Evolutionary conservation across 73 alveolate species (phyloP).

Genomic region (Paramecium biaurelia): DNA sequence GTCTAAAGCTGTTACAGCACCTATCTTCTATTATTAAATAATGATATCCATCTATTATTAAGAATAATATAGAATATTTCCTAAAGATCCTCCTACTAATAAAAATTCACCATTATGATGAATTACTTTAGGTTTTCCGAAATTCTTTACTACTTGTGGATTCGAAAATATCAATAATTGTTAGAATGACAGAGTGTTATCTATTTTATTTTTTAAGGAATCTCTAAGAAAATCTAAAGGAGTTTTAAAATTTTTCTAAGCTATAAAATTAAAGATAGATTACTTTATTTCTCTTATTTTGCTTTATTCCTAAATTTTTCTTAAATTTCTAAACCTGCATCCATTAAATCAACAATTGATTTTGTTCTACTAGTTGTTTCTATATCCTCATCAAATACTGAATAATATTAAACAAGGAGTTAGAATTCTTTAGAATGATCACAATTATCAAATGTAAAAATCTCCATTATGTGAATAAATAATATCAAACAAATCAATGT

Average conservation of each 20-base stretch:
- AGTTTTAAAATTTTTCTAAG: background rate
- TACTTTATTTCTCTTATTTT: slow-evolving; percentile 13
- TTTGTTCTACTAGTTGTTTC: background rate
- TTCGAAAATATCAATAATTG: background rate
- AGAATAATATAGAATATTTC: slow-evolving; percentile 17
- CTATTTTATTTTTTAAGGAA: background rate
- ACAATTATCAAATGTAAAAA: slow-evolving; percentile 18
- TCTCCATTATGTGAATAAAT: background rate
- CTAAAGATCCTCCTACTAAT: slow-evolving; percentile 37
- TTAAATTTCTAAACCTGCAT: background rate
- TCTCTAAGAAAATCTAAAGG: slow-evolving; percentile 27
- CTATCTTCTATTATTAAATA: background rate
- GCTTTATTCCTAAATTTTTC: background rate
- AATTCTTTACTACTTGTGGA: background rate
- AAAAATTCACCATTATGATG: background rate
- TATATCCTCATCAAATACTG: background rate
- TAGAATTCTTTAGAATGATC: slow-evolving; percentile 24
- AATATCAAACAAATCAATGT: background rate
- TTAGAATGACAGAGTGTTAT: background rate
- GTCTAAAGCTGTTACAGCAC: slow-evolving; percentile 24
- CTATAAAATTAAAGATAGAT: background rate
- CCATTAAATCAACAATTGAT: background rate
- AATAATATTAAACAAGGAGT: background rate
- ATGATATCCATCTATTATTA: background rate
- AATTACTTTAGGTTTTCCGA: slow-evolving; percentile 28